Conservation (phyloP, 2,329 filamentous ascomycete species). For the Fusarium beomiforme region DNA sequence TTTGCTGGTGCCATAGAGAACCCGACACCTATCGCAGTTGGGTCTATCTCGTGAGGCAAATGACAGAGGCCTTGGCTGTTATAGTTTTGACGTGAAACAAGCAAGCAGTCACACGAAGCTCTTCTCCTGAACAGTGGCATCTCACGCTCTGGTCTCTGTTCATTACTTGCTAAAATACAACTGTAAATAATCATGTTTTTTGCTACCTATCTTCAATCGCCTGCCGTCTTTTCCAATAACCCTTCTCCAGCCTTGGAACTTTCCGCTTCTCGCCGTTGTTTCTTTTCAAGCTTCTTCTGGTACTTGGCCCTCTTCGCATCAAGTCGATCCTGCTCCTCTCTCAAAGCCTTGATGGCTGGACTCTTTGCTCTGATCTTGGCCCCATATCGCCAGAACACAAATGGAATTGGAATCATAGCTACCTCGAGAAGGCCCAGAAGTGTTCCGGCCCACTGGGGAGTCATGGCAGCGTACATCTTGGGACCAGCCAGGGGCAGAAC, state of each 20-base stretch:
- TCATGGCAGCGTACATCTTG: conserved; percentile 74
- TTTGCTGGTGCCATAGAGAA: not conserved
- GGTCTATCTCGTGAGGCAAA: not conserved
- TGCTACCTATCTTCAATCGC: not conserved
- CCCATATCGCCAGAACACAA: conserved; percentile 77
- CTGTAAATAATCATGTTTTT: not conserved
- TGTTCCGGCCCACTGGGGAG: conserved; percentile 82
- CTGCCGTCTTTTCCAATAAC: conserved; percentile 11
- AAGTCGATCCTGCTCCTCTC: conserved; percentile 55
- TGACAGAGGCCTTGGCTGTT: not conserved
- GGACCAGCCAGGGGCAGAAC: conserved; percentile 79
- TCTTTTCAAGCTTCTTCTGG: conserved; percentile 39
- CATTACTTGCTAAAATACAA: not conserved
- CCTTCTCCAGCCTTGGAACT: conserved; percentile 3
- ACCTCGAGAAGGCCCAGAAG: conserved; percentile 79
- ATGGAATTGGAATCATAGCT: conserved; percentile 79
- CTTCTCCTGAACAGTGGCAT: not conserved
- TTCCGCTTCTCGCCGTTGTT: conserved; percentile 3
- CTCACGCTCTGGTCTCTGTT: too few relatives aligned
- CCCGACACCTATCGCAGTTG: too few relatives aligned
- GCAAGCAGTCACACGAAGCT: not conserved
- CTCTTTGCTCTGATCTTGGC: conserved; percentile 63
- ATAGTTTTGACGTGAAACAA: not conserved
- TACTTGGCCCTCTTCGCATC: conserved; percentile 47
- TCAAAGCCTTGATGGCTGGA: conserved; percentile 56